Evolutionary conservation across 148 eudicot species (phyloP).

Genomic region (Gaultheria prostrata): DNA sequence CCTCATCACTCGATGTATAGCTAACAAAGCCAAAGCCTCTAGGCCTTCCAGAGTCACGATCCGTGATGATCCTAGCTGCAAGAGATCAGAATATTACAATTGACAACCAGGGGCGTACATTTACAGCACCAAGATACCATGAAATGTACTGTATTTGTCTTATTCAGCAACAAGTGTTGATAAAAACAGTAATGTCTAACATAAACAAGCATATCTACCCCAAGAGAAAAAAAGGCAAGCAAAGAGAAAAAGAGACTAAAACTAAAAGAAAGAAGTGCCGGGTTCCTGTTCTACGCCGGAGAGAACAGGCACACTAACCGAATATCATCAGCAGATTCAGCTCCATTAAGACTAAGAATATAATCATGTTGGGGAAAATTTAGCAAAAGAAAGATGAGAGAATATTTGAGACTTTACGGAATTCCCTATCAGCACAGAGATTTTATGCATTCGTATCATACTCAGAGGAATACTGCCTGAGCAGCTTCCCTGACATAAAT

Average conservation of each 20-base stretch:
- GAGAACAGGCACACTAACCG: background rate
- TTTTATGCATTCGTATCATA: background rate
- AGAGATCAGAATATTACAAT: constrained; percentile 5
- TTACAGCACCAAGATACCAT: background rate
- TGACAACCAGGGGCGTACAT: background rate
- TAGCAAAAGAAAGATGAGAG: background rate
- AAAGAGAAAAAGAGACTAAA: background rate
- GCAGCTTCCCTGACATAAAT: background rate
- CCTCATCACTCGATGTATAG: constrained; percentile 52
- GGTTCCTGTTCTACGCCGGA: background rate
- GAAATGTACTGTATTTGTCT: background rate
- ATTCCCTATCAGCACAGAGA: background rate
- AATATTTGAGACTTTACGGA: background rate
- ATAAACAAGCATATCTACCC: background rate
- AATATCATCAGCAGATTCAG: background rate
- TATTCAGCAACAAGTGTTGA: background rate
- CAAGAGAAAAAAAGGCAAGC: background rate
- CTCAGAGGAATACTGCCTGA: background rate
- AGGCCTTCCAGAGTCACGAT: constrained; percentile 68
- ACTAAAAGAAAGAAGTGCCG: background rate
- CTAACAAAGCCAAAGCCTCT: constrained; percentile 86
- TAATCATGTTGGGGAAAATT: background rate
- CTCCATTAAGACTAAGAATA: background rate
- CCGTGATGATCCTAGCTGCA: constrained; percentile 71
- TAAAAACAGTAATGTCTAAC: background rate